These are phyloP conservation scores for Oldenlandia corymbosa DNA, from an alignment of 257 asterid genomes.

Conservation along the genomic window DNA sequence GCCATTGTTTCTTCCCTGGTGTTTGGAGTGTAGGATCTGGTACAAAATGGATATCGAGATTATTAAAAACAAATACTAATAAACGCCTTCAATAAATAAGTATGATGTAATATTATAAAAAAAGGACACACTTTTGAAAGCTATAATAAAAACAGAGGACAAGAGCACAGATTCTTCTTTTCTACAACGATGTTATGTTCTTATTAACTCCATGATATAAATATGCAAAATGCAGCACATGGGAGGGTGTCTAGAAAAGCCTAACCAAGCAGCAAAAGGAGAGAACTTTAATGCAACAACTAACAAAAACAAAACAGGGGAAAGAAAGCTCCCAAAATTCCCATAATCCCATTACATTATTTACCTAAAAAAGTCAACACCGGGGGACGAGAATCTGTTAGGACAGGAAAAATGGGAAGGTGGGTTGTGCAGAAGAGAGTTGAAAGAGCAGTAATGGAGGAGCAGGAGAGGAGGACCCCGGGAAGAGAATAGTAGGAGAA, in stretches of 20 bases:
- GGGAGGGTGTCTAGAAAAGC: conserved; percentile 12
- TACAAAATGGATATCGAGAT: conserved; percentile 19
- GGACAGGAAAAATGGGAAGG: background rate
- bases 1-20: conserved; percentile 43
- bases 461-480: background rate
- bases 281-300: background rate
- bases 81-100: no score
- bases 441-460: conserved; percentile 1
- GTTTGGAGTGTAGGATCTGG: conserved; percentile 24
- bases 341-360: background rate
- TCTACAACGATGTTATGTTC: no score
- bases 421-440: conserved; percentile 12
- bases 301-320: background rate
- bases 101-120: background rate
- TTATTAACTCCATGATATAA: background rate
- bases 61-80: background rate
- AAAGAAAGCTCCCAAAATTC: no score
- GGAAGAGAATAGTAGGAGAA: conserved; percentile 1
- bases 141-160: background rate
- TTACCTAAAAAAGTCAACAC: background rate
- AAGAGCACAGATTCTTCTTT: conserved; percentile 18
- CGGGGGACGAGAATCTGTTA: background rate
- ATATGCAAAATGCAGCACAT: conserved; percentile 24
- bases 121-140: background rate
- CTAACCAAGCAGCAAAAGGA: background rate